Percentiles rank a stretch among this genome's conserved stretches.
These are phyloP conservation scores for Calonectria honghensis DNA, from an alignment of 2,329 filamentous ascomycete genomes.

Conservation along the genomic window DNA sequence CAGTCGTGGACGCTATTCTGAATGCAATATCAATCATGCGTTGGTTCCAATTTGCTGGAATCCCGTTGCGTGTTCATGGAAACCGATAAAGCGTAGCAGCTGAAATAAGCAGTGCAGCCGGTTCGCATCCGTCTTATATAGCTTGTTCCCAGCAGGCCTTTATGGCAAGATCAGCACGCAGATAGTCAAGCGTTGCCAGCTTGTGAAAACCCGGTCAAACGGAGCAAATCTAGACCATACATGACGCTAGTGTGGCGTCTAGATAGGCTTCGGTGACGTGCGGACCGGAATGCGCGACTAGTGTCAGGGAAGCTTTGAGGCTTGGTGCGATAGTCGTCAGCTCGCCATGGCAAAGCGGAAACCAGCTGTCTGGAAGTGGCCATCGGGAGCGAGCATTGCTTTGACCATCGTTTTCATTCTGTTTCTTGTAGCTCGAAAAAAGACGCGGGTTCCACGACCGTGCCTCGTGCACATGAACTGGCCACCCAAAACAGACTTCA, in stretches of 20 bases:
- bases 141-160: background rate
- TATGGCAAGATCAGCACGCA: background rate
- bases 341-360: background rate
- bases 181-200: background rate
- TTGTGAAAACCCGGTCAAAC: background rate
- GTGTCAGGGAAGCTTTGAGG: background rate
- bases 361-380: background rate
- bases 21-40: background rate
- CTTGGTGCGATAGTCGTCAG: background rate
- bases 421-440: background rate
- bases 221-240: background rate
- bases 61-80: background rate
- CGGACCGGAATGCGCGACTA: slow-evolving; percentile 4
- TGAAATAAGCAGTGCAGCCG: background rate
- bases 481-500: background rate
- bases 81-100: background rate
- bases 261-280: background rate
- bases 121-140: background rate
- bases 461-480: no score
- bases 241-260: background rate
- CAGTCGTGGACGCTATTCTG: background rate
- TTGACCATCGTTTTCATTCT: background rate
- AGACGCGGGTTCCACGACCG: no score
- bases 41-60: background rate
- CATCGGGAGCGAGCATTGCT: background rate